These are phyloP conservation scores for Ciborinia camelliae DNA, from an alignment of 2,329 filamentous ascomycete species.

Conservation along the genomic window DNA sequence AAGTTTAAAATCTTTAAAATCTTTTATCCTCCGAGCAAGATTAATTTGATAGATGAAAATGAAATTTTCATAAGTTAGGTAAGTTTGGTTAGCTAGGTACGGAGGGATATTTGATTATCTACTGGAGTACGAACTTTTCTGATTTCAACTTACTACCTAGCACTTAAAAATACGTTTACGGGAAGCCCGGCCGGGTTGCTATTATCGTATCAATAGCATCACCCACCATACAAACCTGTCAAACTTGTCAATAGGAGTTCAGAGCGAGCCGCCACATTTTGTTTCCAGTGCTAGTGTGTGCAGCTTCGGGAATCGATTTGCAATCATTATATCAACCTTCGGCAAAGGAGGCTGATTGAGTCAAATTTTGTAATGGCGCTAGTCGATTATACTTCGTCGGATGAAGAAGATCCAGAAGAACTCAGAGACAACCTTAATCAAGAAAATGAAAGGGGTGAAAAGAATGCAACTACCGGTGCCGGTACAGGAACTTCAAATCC, in stretches of 20 bases:
- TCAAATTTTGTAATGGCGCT: slow-evolving; percentile 50
- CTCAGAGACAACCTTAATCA: background rate
- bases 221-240: background rate
- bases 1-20: background rate
- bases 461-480: background rate
- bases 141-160: background rate
- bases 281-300: background rate
- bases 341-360: background rate
- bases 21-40: too few relatives aligned
- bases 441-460: background rate
- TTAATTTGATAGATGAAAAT: too few relatives aligned
- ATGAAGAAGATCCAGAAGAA: slow-evolving; percentile 37
- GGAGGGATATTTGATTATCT: too few relatives aligned
- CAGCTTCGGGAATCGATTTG: background rate
- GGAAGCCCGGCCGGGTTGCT: background rate
- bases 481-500: background rate
- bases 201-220: background rate
- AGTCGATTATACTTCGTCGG: slow-evolving; percentile 62
- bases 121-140: too few relatives aligned
- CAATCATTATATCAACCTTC: background rate
- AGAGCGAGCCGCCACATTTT: background rate
- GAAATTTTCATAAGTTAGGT: too few relatives aligned
- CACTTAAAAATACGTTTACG: background rate
- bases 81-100: too few relatives aligned
- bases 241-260: background rate